Evolutionary conservation across 2,329 filamentous ascomycete species (phyloP), one percentile per base, ranked within the genome.

Genomic region (Pseudopithomyces chartarum): DNA sequence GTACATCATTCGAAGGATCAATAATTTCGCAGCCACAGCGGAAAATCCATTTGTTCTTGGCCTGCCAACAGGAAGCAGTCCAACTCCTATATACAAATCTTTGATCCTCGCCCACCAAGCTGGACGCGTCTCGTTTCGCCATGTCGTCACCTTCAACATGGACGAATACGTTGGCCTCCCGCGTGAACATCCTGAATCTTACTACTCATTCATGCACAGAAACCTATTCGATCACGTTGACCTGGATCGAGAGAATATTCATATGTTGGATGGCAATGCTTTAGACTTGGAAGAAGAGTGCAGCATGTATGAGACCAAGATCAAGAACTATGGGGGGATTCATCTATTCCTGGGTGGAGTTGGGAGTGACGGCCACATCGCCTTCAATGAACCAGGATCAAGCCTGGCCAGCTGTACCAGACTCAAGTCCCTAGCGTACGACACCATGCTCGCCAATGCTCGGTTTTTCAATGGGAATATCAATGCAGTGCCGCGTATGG

Each of bases 81-180:
- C 91, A 2, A 84, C 92, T 58, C 83, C 85, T 49, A 87, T 95
- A 62, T 95, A 96, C 80, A 86, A 87, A 73, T 83, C 88, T 64
- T 84, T 95, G 23, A 91, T 95, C 47, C 78, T 84, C 66, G 84
- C 84, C 71, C 86, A 88, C 80, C 90, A 90, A 77, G 82, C 85
- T 63, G 88, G 87, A 67, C 78, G 91, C 71, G 87, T 96, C 69
- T 94, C 91, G 1, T 96, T 96, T 74, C 87, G 88, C 70, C 86
- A 96, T 88, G 90, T 96, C 69, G 85, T 95, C 71, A 95, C 91
- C 23, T 96, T 96, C 82, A 95, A 95, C 78, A 95, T 95, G 91
- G 91, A 96, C 78, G 91, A 96, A 78, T 96, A 95, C 70, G 90
- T 95, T 63, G 90, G 89, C 55, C 85, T 96, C 60, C 88, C 91